Evolutionary conservation across 2,329 filamentous ascomycete species (phyloP), one percentile per base, ranked within the genome.

Genomic region (Anisogramma anomala): DNA sequence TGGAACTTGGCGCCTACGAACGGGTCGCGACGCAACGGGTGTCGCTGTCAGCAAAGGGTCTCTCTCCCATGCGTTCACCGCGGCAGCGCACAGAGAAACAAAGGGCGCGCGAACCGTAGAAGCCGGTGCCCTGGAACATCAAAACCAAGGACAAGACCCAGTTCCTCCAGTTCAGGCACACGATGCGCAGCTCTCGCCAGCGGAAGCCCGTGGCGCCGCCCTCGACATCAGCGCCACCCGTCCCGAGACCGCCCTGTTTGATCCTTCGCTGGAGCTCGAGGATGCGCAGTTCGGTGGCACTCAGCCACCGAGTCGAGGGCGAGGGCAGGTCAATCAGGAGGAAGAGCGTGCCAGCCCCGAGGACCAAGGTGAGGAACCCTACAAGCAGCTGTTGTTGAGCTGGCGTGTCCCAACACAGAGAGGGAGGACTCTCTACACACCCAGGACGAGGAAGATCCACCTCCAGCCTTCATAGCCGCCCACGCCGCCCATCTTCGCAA

Each of bases 361-460:
- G 55, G 10, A 66, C 9, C 14, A 67, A 49, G 41, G 61, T 66
- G 48, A 66, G 60, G 6, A 66, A 48, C 23, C 23, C 23, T 25
- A 25, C 11, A 11, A 6, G 11, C 11, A 25, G 23, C 23, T 11
- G n/a, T 25, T 6, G 23, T 25, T 25, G 6, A 25, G 23, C 11
- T 25, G 23, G 6, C 6, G 23, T 6, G 11, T 25, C 11, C 11
- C 11, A 25, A 25, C 6, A 25, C 23, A 25, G 6, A 25, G 23
- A 11, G 11, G 6, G 23, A 6, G 11, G 6, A 25, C 23, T 25
- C 11, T 6, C 6, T 25, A 25, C 23, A 11, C 23, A 3, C 69
- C 69, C 48, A 72, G 68, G 14, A 72, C 65, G 19, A 71, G 67
- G 42, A 65, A 69, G 0, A 72, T 59, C 66, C 60, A 72, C 47